Evolutionary conservation across 2,329 filamentous ascomycete genomes (phyloP), one percentile per base, ranked within the genome.

Genomic region (Fusarium nisikadoi): DNA sequence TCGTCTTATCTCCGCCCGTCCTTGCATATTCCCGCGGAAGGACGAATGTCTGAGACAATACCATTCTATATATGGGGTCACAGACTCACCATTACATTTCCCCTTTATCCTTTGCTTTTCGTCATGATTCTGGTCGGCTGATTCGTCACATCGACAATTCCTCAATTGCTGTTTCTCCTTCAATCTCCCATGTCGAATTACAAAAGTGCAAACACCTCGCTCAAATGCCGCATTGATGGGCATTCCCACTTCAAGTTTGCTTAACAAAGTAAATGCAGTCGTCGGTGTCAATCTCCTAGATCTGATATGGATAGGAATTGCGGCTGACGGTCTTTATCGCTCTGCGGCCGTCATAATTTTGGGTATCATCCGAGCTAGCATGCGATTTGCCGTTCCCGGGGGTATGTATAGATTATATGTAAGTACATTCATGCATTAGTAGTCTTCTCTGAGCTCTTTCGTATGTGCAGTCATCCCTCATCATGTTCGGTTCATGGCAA

Each of bases 401-500:
- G 54, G 36, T 65, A 50, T 60, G 13, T 68, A 50, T 62, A 38
- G 38, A 71, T 72, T 72, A 71, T 46, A n/a, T 45, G 45, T 45
- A 55, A 38, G 65, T 62, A 38, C 39, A 29, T 62, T 55, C 39
- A 45, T 66, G 52, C 19, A 61, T 72, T 59, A 66, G 27, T 57
- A 39, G 60, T 52, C 57, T 42, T 45, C 43, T 54, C 43, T 41
- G 46, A 33, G n/a, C 50, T 41, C 20, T 62, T 49, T 65, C 57
- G 56, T 63, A 47, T 27, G 36, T n/a, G 23, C 53, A 14, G 36
- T 36, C 33, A 31, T 8, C 33, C n/a, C 49, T 45, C 23, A 62
- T 82, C 80, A 87, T 82, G 88, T 85, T 75, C 84, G 83, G 78
- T 90, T 89, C 86, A 89, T 88, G 60, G 83, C 85, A 27, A 89